A percentile compares a stretch with the other conserved stretches of the same genome.
phyloP scores from a whole-genome alignment of 202 grass and related monocot genomes.

The Miscanthus sacchariflorus region DNA sequence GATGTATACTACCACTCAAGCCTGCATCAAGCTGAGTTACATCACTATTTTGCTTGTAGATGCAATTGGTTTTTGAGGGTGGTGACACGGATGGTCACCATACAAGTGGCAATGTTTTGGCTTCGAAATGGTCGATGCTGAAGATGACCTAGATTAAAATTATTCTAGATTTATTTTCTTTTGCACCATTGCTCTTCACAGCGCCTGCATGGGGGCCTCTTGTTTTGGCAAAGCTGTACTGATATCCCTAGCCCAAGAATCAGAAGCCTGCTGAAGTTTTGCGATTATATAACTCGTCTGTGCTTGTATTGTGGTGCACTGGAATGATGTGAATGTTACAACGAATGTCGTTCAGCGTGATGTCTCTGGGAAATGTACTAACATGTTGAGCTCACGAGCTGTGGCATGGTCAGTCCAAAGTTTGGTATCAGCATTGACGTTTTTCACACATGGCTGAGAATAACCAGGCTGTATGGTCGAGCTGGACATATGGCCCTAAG shows the following conservation, averaged over 20 bases:
- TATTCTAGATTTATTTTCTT: slow-evolving; percentile 57
- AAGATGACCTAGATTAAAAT: slow-evolving; percentile 48
- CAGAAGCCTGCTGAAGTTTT: slow-evolving; percentile 49
- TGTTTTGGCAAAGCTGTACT: slow-evolving; percentile 45
- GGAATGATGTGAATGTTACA: slow-evolving; percentile 16
- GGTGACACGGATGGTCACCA: slow-evolving; percentile 27
- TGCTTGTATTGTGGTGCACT: slow-evolving; percentile 41
- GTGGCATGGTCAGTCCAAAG: not conserved
- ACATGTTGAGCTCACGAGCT: not conserved
- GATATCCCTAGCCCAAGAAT: slow-evolving; percentile 27
- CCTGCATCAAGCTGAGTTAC: slow-evolving; percentile 8
- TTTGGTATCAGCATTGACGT: not conserved
- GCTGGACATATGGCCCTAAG: no score
- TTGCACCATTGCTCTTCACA: slow-evolving; percentile 40
- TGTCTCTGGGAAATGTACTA: not conserved
- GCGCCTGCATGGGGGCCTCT: slow-evolving; percentile 26
- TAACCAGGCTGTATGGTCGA: not conserved
- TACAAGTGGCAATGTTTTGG: slow-evolving; percentile 30
- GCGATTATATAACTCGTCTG: slow-evolving; percentile 36
- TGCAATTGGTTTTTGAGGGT: slow-evolving; percentile 8
- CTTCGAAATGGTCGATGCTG: slow-evolving; percentile 10
- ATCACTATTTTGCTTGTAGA: slow-evolving; percentile 35
- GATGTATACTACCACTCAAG: not conserved
- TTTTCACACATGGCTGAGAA: not conserved
- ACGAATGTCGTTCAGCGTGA: not conserved